Evolutionary conservation across 2,329 filamentous ascomycete species (phyloP).

Genomic region (Aspergillus aculeatus): DNA sequence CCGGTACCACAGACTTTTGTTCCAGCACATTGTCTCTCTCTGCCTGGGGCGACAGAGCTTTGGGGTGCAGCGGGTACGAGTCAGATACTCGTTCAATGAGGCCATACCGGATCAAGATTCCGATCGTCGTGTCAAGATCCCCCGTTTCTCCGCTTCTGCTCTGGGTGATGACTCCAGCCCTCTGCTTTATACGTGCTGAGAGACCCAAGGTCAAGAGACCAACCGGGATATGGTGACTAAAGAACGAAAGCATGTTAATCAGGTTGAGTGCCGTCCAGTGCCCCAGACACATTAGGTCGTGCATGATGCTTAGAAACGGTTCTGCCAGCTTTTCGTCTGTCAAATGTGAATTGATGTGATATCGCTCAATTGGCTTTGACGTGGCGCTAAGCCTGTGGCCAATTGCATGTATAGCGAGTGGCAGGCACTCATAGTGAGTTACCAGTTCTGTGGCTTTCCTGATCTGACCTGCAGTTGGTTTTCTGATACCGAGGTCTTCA

Average conservation of each 20-base stretch:
- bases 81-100: slow-evolving; percentile 44
- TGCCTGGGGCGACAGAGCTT: slow-evolving; percentile 18
- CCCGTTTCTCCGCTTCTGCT: slow-evolving; percentile 33
- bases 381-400: slow-evolving; percentile 62
- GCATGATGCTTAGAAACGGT: slow-evolving; percentile 49
- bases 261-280: slow-evolving; percentile 61
- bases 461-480: slow-evolving; percentile 56
- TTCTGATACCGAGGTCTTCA: slow-evolving; percentile 60
- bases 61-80: slow-evolving; percentile 26
- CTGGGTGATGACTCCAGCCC: slow-evolving; percentile 40
- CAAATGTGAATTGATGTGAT: slow-evolving; percentile 56
- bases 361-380: slow-evolving; percentile 60
- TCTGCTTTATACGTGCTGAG: slow-evolving; percentile 31
- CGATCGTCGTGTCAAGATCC: slow-evolving; percentile 48
- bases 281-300: slow-evolving; percentile 42
- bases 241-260: slow-evolving; percentile 64
- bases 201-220: slow-evolving; percentile 62
- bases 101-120: slow-evolving; percentile 47
- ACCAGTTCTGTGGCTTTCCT: slow-evolving; percentile 62
- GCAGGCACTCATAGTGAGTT: slow-evolving; percentile 62
- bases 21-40: slow-evolving; percentile 25
- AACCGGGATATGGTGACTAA: slow-evolving; percentile 64
- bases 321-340: slow-evolving; percentile 56
- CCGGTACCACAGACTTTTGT: slow-evolving; percentile 23
- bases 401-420: slow-evolving; percentile 67